Evolutionary conservation across 129 eudicot genomes (phyloP).

Genomic region (Flaveria sonorensis): DNA sequence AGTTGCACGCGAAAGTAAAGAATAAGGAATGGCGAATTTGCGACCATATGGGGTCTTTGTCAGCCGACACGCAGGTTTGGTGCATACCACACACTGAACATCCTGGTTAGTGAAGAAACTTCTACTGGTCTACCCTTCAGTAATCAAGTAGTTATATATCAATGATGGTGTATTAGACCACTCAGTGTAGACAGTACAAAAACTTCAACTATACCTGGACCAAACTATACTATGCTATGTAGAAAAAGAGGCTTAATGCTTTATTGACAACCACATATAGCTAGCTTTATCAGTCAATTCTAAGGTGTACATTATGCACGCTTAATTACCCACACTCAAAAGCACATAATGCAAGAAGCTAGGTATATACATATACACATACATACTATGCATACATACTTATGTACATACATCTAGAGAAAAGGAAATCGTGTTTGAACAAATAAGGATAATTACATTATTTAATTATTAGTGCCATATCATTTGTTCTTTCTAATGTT

Average conservation of each 20-base stretch:
- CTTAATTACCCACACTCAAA: slow-evolving; percentile 22
- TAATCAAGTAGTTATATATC: slow-evolving; percentile 33
- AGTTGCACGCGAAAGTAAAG: slow-evolving; percentile 59
- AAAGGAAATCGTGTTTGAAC: not conserved
- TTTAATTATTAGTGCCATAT: not conserved
- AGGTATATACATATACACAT: slow-evolving; percentile 1
- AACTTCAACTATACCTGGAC: slow-evolving; percentile 26
- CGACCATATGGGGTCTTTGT: slow-evolving; percentile 56
- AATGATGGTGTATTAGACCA: slow-evolving; percentile 29
- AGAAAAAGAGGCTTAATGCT: slow-evolving; percentile 32
- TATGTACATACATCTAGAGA: not conserved
- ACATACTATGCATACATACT: not conserved
- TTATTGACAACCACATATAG: slow-evolving; percentile 39
- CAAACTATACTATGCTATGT: slow-evolving; percentile 35
- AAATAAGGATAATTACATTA: not conserved
- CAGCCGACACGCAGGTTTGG: slow-evolving; percentile 39
- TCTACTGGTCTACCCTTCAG: slow-evolving; percentile 23
- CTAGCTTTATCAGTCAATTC: slow-evolving; percentile 35
- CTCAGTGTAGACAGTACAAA: slow-evolving; percentile 14
- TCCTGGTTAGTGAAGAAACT: slow-evolving; percentile 35
- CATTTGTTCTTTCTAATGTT: not conserved
- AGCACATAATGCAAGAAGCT: not conserved
- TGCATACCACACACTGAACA: slow-evolving; percentile 43
- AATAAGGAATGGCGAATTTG: slow-evolving; percentile 60
- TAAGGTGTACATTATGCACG: slow-evolving; percentile 39